phyloP scores from a whole-genome alignment of 257 asterid species.

The Knoxia roxburghii region DNA sequence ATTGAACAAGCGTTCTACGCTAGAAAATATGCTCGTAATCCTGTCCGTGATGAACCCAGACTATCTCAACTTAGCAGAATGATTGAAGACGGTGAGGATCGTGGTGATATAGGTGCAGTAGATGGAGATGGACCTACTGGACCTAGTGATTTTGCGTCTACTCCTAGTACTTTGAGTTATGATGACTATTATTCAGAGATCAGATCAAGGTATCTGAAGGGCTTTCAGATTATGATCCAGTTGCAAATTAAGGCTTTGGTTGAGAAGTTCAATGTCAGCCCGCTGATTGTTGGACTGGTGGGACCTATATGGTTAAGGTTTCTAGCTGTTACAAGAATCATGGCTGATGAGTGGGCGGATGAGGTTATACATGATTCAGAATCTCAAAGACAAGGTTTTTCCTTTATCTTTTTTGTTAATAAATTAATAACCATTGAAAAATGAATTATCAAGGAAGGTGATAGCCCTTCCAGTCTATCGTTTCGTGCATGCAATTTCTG shows the following conservation, averaged over 20 bases:
- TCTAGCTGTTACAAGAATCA: conserved; percentile 46
- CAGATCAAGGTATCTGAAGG: conserved; percentile 55
- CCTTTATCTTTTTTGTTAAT: neutral
- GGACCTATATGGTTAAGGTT: conserved; percentile 69
- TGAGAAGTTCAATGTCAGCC: conserved; percentile 58
- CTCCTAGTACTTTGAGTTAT: conserved; percentile 22
- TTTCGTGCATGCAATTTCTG: too few relatives aligned
- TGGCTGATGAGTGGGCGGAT: conserved; percentile 77
- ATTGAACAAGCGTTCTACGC: conserved; percentile 26
- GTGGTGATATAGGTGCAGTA: conserved; percentile 17
- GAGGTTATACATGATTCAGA: conserved; percentile 50
- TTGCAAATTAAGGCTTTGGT: conserved; percentile 71
- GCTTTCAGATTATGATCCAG: conserved; percentile 71
- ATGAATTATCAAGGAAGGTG: neutral
- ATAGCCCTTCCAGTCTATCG: neutral
- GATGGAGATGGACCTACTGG: conserved; percentile 46
- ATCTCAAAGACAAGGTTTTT: conserved; percentile 47
- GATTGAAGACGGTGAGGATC: conserved; percentile 17
- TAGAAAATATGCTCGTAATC: conserved; percentile 25
- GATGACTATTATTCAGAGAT: conserved; percentile 48
- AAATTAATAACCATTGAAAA: conserved; percentile 7
- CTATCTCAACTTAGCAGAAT: conserved; percentile 38
- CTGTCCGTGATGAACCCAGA: conserved; percentile 5
- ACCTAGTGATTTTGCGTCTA: conserved; percentile 58
- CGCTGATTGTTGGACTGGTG: conserved; percentile 53